These are phyloP conservation scores for Mollisiaceae sp. DNA, from an alignment of 2,329 filamentous ascomycete species.

Conservation along the genomic window DNA sequence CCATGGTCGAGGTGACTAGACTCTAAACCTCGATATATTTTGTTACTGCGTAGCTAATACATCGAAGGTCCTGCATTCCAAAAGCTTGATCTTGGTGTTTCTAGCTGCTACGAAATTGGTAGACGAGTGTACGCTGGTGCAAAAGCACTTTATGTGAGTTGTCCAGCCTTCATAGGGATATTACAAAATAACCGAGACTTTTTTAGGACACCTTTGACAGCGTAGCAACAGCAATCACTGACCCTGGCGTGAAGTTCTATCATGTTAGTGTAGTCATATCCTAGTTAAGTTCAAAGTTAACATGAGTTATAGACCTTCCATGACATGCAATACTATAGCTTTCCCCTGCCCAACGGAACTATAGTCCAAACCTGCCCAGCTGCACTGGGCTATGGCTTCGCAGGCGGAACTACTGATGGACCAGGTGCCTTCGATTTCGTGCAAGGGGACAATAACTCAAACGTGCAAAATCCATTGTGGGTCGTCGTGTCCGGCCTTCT, in stretches of 20 bases:
- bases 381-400: constrained; percentile 88
- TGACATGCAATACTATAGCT: constrained; percentile 78
- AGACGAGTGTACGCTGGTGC: constrained; percentile 69
- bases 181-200: constrained; percentile 1
- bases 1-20: constrained; percentile 61
- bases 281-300: neutral
- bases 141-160: constrained; percentile 56
- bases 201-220: constrained; percentile 37
- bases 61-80: constrained; percentile 64
- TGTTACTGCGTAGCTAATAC: neutral
- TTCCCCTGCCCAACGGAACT: constrained; percentile 74
- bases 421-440: constrained; percentile 92
- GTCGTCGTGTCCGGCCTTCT: constrained; percentile 72
- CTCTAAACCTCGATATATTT: neutral
- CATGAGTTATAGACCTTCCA: constrained; percentile 62
- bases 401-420: constrained; percentile 88
- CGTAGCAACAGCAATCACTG: constrained; percentile 54
- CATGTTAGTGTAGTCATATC: constrained; percentile 50
- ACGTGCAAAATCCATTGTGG: constrained; percentile 73
- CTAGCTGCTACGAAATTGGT: constrained; percentile 78
- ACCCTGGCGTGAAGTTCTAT: constrained; percentile 74
- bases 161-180: neutral
- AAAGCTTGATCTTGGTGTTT: constrained; percentile 70
- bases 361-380: constrained; percentile 78
- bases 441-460: constrained; percentile 75